Evolutionary conservation across 2,329 filamentous ascomycete genomes (phyloP).

Genomic region (Cladophialophora psammophila): DNA sequence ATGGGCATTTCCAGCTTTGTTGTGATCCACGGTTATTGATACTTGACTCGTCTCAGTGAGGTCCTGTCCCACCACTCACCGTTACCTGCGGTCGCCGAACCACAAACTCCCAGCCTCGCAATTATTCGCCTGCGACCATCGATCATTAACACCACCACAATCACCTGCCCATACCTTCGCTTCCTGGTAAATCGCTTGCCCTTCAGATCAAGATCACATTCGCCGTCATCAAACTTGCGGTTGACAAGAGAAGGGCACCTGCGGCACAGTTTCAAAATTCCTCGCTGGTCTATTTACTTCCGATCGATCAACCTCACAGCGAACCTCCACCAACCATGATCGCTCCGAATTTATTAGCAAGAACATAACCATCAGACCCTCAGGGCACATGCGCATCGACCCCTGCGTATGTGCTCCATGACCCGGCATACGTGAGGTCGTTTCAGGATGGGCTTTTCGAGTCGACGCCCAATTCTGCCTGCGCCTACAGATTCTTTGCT

Average conservation of each 20-base stretch:
- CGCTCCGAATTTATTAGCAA: conserved; percentile 1
- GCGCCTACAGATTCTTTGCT: conserved; percentile 57
- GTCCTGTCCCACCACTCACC: background rate
- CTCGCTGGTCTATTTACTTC: no score
- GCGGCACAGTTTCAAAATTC: background rate
- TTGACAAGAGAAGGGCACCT: background rate
- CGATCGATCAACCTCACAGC: background rate
- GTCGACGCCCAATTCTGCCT: conserved; percentile 57
- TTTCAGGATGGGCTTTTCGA: conserved; percentile 57
- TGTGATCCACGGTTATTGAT: conserved; percentile 8
- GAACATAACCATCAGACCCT: conserved; percentile 14
- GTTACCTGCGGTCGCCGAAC: background rate
- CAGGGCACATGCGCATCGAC: conserved; percentile 24
- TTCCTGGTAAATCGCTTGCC: background rate
- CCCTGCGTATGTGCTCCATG: conserved; percentile 28
- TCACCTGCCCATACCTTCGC: background rate
- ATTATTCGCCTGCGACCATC: conserved; percentile 24
- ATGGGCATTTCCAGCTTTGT: conserved; percentile 5
- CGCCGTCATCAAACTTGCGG: background rate
- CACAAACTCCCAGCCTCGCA: conserved; percentile 35
- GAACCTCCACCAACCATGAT: conserved; percentile 21
- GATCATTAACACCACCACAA: background rate
- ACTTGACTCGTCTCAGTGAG: background rate
- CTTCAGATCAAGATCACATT: background rate
- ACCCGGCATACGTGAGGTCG: conserved; percentile 24